phyloP scores from a whole-genome alignment of 2,329 filamentous ascomycete genomes.

The Drechslerella coelobrocha region DNA sequence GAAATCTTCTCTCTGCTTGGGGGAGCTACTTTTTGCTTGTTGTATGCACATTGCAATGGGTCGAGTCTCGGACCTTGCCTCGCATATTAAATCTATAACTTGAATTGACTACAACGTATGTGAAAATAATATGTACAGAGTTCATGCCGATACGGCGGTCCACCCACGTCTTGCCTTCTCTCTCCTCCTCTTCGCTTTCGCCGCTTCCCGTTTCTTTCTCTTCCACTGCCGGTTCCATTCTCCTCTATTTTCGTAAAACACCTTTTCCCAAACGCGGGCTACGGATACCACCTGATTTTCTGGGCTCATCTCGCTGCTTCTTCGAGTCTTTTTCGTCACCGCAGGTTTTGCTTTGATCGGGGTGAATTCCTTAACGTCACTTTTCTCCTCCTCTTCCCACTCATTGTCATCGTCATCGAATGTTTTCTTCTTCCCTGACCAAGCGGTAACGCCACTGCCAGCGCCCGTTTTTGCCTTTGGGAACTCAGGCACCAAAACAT shows the following conservation, averaged over 20 bases:
- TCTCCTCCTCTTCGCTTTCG: conserved; percentile 71
- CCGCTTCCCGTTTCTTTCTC: conserved; percentile 67
- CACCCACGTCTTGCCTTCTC: conserved; percentile 58
- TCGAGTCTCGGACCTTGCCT: too few species aligned
- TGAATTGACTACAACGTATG: neutral
- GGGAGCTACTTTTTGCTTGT: neutral
- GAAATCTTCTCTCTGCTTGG: too few species aligned
- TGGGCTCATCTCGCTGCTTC: conserved; percentile 52
- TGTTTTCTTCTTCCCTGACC: conserved; percentile 48
- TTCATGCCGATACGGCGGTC: conserved; percentile 7
- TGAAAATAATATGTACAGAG: neutral
- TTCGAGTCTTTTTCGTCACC: neutral
- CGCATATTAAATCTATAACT: too few species aligned
- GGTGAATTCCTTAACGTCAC: neutral
- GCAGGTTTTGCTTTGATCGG: neutral
- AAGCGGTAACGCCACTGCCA: conserved; percentile 45
- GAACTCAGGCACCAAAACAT: conserved; percentile 2
- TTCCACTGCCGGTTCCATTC: conserved; percentile 73
- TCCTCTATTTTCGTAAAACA: conserved; percentile 72
- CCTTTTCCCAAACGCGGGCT: conserved; percentile 60
- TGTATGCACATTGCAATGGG: too few species aligned
- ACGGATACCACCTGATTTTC: conserved; percentile 39
- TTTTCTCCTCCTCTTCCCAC: neutral
- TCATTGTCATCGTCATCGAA: conserved; percentile 36
- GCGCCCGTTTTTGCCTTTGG: conserved; percentile 38